A percentile compares a stretch with the other conserved stretches of the same genome.
Evolutionary conservation across 2,329 filamentous ascomycete genomes (phyloP).

Genomic region (Epichloe glyceriae): DNA sequence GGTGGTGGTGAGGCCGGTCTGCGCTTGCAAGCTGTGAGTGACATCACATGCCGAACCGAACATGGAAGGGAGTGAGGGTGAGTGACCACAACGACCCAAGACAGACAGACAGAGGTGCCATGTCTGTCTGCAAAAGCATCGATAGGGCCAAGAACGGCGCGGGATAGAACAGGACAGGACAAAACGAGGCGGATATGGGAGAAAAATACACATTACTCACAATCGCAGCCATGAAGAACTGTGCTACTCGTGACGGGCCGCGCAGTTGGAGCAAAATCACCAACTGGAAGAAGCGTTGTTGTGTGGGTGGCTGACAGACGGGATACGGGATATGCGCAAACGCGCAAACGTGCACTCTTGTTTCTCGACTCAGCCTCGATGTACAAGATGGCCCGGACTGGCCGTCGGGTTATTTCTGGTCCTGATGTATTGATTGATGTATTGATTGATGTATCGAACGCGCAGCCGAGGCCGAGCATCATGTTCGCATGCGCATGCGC

Average conservation of each 20-base stretch:
- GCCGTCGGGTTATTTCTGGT: too few relatives aligned
- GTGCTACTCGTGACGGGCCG: slow-evolving; percentile 4
- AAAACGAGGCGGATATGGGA: not conserved
- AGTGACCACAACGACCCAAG: not conserved
- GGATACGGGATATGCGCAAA: too few relatives aligned
- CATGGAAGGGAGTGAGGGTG: not conserved
- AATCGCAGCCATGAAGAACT: slow-evolving; percentile 22
- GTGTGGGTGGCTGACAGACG: too few relatives aligned
- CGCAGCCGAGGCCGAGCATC: slow-evolving; percentile 2
- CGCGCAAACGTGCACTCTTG: too few relatives aligned
- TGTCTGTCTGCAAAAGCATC: not conserved
- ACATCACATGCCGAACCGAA: slow-evolving; percentile 4
- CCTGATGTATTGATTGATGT: too few relatives aligned
- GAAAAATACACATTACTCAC: slow-evolving; percentile 13
- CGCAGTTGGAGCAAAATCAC: slow-evolving; percentile 1
- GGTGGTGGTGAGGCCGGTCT: not conserved
- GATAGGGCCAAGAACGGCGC: not conserved
- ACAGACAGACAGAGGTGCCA: too few relatives aligned
- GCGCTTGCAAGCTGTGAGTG: not conserved
- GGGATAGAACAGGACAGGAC: not conserved
- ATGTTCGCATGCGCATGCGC: not conserved
- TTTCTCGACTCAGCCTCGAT: too few relatives aligned
- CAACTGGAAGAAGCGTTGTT: not conserved
- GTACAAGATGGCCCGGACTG: too few relatives aligned
- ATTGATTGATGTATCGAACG: not conserved